These are phyloP conservation scores for Mycena pura DNA, from an alignment of 768 basidiomycete genomes.

Conservation along the genomic window DNA sequence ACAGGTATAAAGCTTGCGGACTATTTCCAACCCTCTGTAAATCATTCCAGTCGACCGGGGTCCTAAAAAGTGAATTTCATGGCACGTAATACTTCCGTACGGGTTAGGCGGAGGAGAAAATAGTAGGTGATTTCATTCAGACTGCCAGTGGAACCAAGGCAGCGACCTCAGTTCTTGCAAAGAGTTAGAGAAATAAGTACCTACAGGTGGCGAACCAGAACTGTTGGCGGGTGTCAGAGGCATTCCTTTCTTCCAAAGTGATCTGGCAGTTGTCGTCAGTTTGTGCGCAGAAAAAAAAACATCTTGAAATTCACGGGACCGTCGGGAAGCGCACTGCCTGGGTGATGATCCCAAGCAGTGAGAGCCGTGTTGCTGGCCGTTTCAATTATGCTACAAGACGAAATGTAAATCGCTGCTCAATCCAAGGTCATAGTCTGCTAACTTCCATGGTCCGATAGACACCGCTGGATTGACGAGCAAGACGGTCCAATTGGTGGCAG, in stretches of 20 bases:
- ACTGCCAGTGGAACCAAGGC: too few species aligned
- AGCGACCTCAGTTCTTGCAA: too few species aligned
- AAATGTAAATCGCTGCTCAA: background rate
- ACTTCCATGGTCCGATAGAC: background rate
- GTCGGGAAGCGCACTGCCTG: background rate
- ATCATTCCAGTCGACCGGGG: too few species aligned
- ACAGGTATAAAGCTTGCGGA: too few species aligned
- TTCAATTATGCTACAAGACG: background rate
- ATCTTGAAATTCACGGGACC: background rate
- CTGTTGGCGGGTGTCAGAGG: constrained; percentile 1
- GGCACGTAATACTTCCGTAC: too few species aligned
- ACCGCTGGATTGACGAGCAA: background rate
- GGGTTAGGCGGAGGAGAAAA: too few species aligned
- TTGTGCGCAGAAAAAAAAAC: background rate
- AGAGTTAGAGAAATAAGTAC: too few species aligned
- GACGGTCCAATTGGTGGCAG: background rate
- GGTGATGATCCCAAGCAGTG: constrained; percentile 3
- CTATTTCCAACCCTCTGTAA: too few species aligned
- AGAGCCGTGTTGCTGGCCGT: background rate
- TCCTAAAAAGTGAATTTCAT: too few species aligned
- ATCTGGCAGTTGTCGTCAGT: constrained; percentile 5
- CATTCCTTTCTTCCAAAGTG: constrained; percentile 4
- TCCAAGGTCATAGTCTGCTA: background rate
- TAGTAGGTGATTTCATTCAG: too few species aligned
- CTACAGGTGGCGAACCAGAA: background rate